Percentiles rank a stretch among this genome's conserved stretches.
Conservation (phyloP, 2,329 filamentous ascomycete species). For the Teratosphaeria zuluensis region DNA sequence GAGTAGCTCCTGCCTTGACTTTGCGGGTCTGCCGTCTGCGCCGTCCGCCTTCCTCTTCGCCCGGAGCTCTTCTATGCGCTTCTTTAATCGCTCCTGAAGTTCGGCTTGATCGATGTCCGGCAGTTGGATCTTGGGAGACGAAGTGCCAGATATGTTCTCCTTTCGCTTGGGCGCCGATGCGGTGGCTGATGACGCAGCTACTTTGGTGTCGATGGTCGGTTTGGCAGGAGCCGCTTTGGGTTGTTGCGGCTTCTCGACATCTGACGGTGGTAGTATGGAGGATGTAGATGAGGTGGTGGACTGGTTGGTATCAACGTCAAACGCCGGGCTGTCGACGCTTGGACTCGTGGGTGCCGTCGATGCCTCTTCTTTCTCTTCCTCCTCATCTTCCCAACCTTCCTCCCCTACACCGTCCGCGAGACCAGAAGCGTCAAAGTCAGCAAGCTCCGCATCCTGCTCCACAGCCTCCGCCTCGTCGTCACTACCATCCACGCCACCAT, state of each 20-base stretch:
- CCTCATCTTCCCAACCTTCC: constrained; percentile 11
- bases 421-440: constrained; percentile 22
- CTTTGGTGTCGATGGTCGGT: constrained; percentile 4
- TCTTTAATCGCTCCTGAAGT: constrained; percentile 67
- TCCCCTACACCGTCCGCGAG: constrained; percentile 10
- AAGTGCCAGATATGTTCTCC: constrained; percentile 15
- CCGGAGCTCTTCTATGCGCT: constrained; percentile 75
- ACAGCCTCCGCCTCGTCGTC: constrained; percentile 16
- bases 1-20: constrained; percentile 83
- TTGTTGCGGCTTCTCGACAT: constrained; percentile 8
- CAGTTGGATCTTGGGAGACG: constrained; percentile 26
- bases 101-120: constrained; percentile 61
- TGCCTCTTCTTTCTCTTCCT: constrained; percentile 21
- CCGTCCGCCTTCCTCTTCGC: constrained; percentile 81
- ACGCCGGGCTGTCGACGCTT: constrained; percentile 29
- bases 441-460: constrained; percentile 12
- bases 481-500: constrained; percentile 12
- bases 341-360: constrained; percentile 29
- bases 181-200: constrained; percentile 14
- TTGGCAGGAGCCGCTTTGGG: constrained; percentile 6
- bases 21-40: constrained; percentile 67
- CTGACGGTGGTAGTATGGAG: constrained; percentile 32
- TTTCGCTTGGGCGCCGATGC: constrained; percentile 20
- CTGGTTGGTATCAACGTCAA: constrained; percentile 29
- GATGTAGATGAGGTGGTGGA: constrained; percentile 39